Conservation (phyloP, 176 grass and related monocot genomes). For the Carex myosuroides region DNA sequence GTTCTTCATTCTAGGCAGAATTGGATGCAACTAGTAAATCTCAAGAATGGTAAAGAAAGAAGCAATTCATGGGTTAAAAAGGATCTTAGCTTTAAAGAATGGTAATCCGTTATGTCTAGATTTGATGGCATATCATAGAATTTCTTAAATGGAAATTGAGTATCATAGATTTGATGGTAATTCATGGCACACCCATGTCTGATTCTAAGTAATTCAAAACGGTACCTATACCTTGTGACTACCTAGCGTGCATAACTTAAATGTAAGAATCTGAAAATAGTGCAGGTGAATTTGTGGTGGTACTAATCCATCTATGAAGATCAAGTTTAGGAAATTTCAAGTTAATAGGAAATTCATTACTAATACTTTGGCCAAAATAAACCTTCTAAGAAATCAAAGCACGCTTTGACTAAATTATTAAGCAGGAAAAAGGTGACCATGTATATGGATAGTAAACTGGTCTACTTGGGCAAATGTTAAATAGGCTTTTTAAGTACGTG, state of each 20-base stretch:
- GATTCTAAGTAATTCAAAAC: background rate
- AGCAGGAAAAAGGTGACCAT: background rate
- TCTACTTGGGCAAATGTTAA: background rate
- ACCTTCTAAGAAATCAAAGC: background rate
- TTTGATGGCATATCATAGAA: background rate
- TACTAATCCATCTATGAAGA: background rate
- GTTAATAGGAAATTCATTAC: background rate
- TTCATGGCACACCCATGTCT: background rate
- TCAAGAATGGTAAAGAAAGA: background rate
- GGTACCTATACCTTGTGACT: background rate
- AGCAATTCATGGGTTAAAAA: background rate
- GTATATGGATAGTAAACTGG: background rate
- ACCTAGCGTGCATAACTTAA: background rate
- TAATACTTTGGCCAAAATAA: background rate
- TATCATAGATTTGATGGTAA: background rate
- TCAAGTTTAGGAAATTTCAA: background rate
- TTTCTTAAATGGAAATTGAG: background rate
- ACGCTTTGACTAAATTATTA: background rate
- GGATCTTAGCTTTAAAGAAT: background rate
- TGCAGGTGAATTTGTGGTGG: background rate
- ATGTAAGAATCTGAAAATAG: slow-evolving; percentile 7
- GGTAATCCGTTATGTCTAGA: background rate
- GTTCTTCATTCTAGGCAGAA: background rate
- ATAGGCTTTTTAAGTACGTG: background rate
- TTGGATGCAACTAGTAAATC: background rate